Conservation (phyloP, 495 filamentous ascomycete genomes). For the Evernia prunastri region DNA sequence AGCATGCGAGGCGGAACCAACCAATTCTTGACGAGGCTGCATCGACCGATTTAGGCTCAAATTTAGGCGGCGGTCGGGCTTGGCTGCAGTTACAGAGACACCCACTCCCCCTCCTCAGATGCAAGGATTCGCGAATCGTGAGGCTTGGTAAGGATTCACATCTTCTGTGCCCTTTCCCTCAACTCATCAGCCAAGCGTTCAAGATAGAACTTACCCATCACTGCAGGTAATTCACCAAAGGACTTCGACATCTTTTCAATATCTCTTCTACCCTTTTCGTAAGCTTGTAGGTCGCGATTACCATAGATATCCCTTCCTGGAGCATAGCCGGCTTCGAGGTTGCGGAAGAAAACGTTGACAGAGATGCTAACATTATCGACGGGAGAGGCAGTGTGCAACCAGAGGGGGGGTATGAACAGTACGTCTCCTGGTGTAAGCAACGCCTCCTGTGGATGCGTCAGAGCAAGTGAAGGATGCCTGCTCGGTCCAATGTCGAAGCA, state of each 20-base stretch:
- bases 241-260: conserved; percentile 58
- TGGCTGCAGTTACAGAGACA: neutral
- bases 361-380: conserved; percentile 58
- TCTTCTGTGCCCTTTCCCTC: conserved; percentile 29
- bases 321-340: conserved; percentile 62
- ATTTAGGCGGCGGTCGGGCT: neutral
- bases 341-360: conserved; percentile 81
- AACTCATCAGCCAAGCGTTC: conserved; percentile 68
- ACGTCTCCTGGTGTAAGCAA: conserved; percentile 63
- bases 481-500: conserved; percentile 48
- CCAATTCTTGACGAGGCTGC: neutral
- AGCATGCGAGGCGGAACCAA: conserved; percentile 14
- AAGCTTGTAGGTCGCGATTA: conserved; percentile 76
- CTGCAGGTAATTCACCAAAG: conserved; percentile 60
- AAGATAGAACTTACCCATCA: conserved; percentile 68
- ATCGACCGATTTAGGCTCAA: conserved; percentile 15
- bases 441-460: conserved; percentile 61
- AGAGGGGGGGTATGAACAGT: conserved; percentile 73
- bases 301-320: conserved; percentile 79
- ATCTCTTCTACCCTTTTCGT: conserved; percentile 72
- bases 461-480: conserved; percentile 38
- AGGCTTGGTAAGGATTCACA: neutral
- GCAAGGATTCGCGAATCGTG: neutral
- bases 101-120: neutral
- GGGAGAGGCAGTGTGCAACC: conserved; percentile 69